Base-by-base conservation (phyloP, 192 early-diverging fungal species). In the Funneliformis mosseae region DNA sequence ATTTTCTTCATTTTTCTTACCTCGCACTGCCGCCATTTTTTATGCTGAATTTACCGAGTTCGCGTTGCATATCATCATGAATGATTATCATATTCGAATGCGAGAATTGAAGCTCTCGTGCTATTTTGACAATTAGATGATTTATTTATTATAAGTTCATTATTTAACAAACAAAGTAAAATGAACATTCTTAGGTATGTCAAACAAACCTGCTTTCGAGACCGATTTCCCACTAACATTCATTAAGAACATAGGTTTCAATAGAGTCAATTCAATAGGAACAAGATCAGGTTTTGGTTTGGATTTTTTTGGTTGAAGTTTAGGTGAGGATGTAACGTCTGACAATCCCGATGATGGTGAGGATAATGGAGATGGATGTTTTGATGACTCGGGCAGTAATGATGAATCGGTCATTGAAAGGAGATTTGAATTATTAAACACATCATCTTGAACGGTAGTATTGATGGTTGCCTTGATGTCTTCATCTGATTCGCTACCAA, bases 31-130 rank as follows among this genome's bases (percentile, higher is more conserved):
- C 94, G 7, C 82, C 81, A 3, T 41, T 60, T 71, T 95, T 95
- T 38, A 90, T 74, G 9, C 89, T 88, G 1, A 93, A 46, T 73
- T 88, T 88, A 16, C 91, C 92, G 9, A 93, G 72, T n/a, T 87
- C 86, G 18, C 91, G 87, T 66, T 94, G 87, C 81, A 95, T 81
- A 79, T 95, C 94, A 69, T 95, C 94, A 81, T 95, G 94, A 5
- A 94, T 81, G 1, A 95, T 85, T 61, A 92, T 83, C 1, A 92
- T 71, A 48, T 93, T 82, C 9, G 79, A 77, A 0, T 77, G 42
- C 1, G 82, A 60, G 9, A 93, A 83, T 18, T 80, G 66, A 10
- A 91, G 80, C 8, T 90, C 89, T 21, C 76, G 81, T 5, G 84
- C 91, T 90, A 60, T 33, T 55, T 9, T 16, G 46, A 25, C 28